Evolutionary conservation across 495 filamentous ascomycete genomes (phyloP), one percentile per base, ranked within the genome.

Genomic region (Aspergillus egyptiacus): DNA sequence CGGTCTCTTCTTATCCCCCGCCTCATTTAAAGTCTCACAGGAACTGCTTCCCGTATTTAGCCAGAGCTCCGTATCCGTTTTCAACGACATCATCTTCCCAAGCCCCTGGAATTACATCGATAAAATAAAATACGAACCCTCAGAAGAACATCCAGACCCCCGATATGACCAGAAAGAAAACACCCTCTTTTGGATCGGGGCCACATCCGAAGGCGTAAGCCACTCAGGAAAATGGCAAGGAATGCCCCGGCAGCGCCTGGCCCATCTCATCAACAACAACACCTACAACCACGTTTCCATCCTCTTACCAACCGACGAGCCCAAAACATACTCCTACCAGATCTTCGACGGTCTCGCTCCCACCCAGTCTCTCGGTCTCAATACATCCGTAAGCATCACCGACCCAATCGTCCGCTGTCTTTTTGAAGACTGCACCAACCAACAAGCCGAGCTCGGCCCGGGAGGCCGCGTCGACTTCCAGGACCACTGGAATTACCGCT

Each of bases 41-140:
- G 75, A 83, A 5, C 68, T 91, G 9, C 53, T 84, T 2, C 87
- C 87, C 0, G 64, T 91, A 20, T 91, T 91, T 68, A 86, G 84
- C 48, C 76, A 86, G 52, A 82, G 80, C 41, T 85, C 87, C 37
- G 74, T 82, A 3, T 69, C 74, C 24, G 81, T 80, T 13, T 74
- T 72, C 56, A 66, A 64, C 53, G 71, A 76, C 53, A 74, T 70
- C 38, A 53, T 72, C 23, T 75, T 66, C 61, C 64, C 78, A 24
- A 68, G 68, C 46, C 61, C 74, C 1, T 71, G 70, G 72, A 76
- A 75, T 52, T 72, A 76, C 51, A 66, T 75, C 17, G 71, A 75
- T 43, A 75, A 77, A 46, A 62, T 70, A 7, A 54, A 57, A 50
- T 75, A 77, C 40, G 45, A 59, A 11, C 69, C 72, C 4, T 60